These are phyloP conservation scores for Ogataea trehalophila DNA, from an alignment of 805 yeast genomes.

Conservation along the genomic window DNA sequence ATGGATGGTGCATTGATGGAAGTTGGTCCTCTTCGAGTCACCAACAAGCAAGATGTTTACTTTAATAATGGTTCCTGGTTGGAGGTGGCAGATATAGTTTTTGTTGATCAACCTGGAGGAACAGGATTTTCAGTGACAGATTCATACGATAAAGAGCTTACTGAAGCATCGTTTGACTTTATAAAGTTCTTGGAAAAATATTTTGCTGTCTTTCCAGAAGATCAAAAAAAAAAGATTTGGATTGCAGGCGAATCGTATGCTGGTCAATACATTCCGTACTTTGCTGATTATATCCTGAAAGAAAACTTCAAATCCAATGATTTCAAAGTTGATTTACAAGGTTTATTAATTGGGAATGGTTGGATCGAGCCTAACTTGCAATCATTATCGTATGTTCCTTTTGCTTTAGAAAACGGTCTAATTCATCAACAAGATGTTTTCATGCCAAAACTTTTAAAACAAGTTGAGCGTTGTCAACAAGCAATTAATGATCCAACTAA, in stretches of 20 bases:
- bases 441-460: slow-evolving; percentile 38
- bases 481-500: slow-evolving; percentile 32
- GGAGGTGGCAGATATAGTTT: slow-evolving; percentile 69
- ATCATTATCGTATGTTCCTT: slow-evolving; percentile 75
- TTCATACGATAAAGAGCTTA: slow-evolving; percentile 49
- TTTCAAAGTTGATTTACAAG: slow-evolving; percentile 44
- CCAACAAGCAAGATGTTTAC: slow-evolving; percentile 32
- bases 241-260: slow-evolving; percentile 96
- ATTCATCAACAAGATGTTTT: slow-evolving; percentile 37
- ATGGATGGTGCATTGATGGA: slow-evolving; percentile 97
- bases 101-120: slow-evolving; percentile 92
- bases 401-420: slow-evolving; percentile 53
- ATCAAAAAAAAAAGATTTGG: slow-evolving; percentile 54
- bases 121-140: slow-evolving; percentile 79
- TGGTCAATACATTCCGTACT: slow-evolving; percentile 92
- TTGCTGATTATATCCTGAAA: slow-evolving; percentile 58
- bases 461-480: slow-evolving; percentile 60
- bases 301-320: slow-evolving; percentile 34
- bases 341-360: slow-evolving; percentile 83
- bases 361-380: slow-evolving; percentile 91
- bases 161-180: slow-evolving; percentile 58
- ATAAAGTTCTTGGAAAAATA: slow-evolving; percentile 61
- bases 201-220: slow-evolving; percentile 70
- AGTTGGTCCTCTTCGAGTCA: slow-evolving; percentile 78
- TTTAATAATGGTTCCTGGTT: slow-evolving; percentile 81